Evolutionary conservation across 805 yeast genomes (phyloP).

Genomic region (Ogataea parapolymorpha): DNA sequence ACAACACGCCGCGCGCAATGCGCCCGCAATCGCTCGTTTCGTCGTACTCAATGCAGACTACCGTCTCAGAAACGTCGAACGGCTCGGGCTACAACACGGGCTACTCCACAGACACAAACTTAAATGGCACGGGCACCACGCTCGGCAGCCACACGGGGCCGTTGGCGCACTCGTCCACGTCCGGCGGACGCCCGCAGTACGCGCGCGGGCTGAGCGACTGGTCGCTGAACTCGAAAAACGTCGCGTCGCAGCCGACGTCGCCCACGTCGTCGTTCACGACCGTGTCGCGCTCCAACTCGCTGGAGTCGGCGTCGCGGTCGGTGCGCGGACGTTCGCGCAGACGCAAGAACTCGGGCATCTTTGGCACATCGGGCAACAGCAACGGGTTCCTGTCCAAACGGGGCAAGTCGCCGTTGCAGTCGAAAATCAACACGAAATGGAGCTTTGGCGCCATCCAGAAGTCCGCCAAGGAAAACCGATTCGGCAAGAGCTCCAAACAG

Average conservation of each 20-base stretch:
- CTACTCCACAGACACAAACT: conserved; percentile 31
- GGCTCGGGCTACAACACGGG: conserved; percentile 37
- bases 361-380: conserved; percentile 8
- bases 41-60: conserved; percentile 46
- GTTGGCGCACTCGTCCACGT: conserved; percentile 2
- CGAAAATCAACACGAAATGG: conserved; percentile 32
- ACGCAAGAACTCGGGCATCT: conserved; percentile 12
- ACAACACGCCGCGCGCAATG: background rate
- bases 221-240: conserved; percentile 25
- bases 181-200: conserved; percentile 22
- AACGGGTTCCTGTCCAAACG: conserved; percentile 21
- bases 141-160: background rate
- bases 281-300: conserved; percentile 33
- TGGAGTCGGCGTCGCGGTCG: conserved; percentile 33
- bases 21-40: conserved; percentile 42
- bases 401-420: conserved; percentile 33
- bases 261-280: conserved; percentile 34
- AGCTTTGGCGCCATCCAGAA: conserved; percentile 13
- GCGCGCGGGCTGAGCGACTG: conserved; percentile 34
- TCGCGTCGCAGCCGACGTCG: conserved; percentile 29
- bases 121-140: conserved; percentile 7
- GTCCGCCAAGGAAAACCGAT: conserved; percentile 9
- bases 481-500: conserved; percentile 15
- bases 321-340: conserved; percentile 26
- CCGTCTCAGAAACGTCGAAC: conserved; percentile 51